Percentiles rank a stretch among this genome's conserved stretches.
phyloP scores from a whole-genome alignment of 2,329 filamentous ascomycete species.

The Fusarium hainanense region DNA sequence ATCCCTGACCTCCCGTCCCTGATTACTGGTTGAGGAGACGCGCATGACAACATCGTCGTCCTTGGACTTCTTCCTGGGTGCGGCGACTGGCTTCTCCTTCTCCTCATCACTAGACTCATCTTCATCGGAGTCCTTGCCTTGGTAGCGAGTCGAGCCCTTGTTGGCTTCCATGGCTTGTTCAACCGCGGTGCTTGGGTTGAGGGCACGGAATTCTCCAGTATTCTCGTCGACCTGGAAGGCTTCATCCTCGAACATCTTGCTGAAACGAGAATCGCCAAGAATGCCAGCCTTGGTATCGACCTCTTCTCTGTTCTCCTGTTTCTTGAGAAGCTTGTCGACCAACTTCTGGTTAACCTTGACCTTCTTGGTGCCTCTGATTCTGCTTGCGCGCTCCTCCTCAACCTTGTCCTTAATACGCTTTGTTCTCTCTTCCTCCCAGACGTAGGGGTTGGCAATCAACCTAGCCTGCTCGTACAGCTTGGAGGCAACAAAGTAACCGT shows the following conservation, averaged over 20 bases:
- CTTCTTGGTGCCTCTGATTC: slow-evolving; percentile 95
- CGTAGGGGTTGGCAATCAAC: slow-evolving; percentile 91
- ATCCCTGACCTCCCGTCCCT: slow-evolving; percentile 66
- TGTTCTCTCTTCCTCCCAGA: slow-evolving; percentile 90
- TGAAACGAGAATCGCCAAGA: slow-evolving; percentile 88
- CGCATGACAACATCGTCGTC: slow-evolving; percentile 68
- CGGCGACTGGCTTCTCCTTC: slow-evolving; percentile 44
- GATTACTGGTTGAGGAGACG: slow-evolving; percentile 75
- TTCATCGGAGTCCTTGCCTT: slow-evolving; percentile 57
- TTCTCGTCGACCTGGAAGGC: slow-evolving; percentile 93
- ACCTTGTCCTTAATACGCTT: slow-evolving; percentile 96
- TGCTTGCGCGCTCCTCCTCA: slow-evolving; percentile 93
- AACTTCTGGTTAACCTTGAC: slow-evolving; percentile 93
- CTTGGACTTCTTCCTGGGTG: slow-evolving; percentile 42
- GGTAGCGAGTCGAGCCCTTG: slow-evolving; percentile 53
- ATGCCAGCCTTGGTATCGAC: slow-evolving; percentile 72
- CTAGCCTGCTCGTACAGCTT: slow-evolving; percentile 95
- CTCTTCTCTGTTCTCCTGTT: slow-evolving; percentile 68
- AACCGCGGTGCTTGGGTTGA: slow-evolving; percentile 86
- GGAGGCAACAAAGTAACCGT: slow-evolving; percentile 97
- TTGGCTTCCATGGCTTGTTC: slow-evolving; percentile 51
- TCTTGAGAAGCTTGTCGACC: slow-evolving; percentile 78
- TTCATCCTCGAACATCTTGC: slow-evolving; percentile 88
- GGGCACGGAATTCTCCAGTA: slow-evolving; percentile 84
- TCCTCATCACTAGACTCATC: slow-evolving; percentile 59